A percentile compares a stretch with the other conserved stretches of the same genome.
Conservation (phyloP, 164 flowering plant species). For the Pachysandra terminalis region DNA sequence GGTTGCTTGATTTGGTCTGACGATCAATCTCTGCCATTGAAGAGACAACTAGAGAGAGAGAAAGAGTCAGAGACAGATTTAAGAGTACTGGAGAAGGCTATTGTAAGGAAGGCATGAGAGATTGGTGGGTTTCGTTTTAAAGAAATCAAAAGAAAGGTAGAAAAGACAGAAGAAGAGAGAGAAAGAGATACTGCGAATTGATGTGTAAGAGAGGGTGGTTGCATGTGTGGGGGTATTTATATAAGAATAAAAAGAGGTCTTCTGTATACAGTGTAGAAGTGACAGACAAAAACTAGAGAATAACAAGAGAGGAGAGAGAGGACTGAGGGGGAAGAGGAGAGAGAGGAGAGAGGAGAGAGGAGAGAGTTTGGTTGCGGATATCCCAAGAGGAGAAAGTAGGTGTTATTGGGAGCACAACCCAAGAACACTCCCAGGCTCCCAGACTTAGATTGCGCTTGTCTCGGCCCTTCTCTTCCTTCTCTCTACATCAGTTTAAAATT, state of each 20-base stretch:
- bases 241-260: constrained; percentile 13
- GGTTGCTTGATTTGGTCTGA: constrained; percentile 22
- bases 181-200: not conserved
- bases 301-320: not conserved
- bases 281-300: not conserved
- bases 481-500: not conserved
- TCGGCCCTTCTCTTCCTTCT: not conserved
- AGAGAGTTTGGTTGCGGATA: constrained; percentile 43
- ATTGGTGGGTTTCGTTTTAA: not conserved
- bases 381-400: constrained; percentile 41
- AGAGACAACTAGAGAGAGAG: constrained; percentile 6
- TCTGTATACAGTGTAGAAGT: not conserved
- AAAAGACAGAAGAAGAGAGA: not conserved
- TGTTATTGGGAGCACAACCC: constrained; percentile 35
- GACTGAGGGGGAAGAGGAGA: too few species aligned
- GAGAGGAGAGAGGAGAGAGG: too few species aligned
- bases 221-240: constrained; percentile 41
- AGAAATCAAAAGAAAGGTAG: not conserved
- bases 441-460: constrained; percentile 26
- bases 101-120: not conserved
- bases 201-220: constrained; percentile 14
- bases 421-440: not conserved
- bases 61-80: constrained; percentile 9
- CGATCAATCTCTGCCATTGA: constrained; percentile 50
- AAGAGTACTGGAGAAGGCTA: not conserved